A percentile compares a stretch with the other conserved stretches of the same genome.
Evolutionary conservation across 1,139 yeast genomes (phyloP).

Genomic region (Zygosaccharomyces pseudobailii): DNA sequence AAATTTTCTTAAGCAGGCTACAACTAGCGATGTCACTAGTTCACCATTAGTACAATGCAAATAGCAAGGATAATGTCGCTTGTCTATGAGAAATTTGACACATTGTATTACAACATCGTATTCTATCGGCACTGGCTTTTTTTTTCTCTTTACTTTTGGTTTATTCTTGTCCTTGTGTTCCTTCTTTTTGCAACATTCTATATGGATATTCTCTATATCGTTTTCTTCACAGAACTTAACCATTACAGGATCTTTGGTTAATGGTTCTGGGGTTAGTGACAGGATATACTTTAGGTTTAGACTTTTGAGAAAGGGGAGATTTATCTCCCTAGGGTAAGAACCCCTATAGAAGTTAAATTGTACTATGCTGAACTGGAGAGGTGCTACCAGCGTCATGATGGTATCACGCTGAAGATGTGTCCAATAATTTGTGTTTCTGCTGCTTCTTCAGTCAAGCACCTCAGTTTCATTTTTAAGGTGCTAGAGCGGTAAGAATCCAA

Average conservation of each 20-base stretch:
- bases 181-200: slow-evolving; percentile 52
- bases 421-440: too few relatives aligned
- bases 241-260: slow-evolving; percentile 34
- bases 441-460: too few relatives aligned
- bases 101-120: slow-evolving; percentile 56
- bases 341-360: slow-evolving; percentile 76
- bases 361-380: slow-evolving; percentile 69
- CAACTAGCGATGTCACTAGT: slow-evolving; percentile 73
- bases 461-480: not conserved
- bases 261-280: slow-evolving; percentile 74
- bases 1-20: slow-evolving; percentile 80
- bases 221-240: slow-evolving; percentile 38
- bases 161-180: slow-evolving; percentile 28
- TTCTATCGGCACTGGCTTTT: slow-evolving; percentile 73
- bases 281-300: slow-evolving; percentile 67
- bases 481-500: not conserved
- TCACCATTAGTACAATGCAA: slow-evolving; percentile 89
- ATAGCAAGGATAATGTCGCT: slow-evolving; percentile 63
- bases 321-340: slow-evolving; percentile 76
- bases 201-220: slow-evolving; percentile 54
- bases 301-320: slow-evolving; percentile 65
- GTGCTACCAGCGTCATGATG: slow-evolving; percentile 52
- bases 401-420: slow-evolving; percentile 10
- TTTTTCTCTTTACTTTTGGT: slow-evolving; percentile 61
- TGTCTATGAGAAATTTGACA: slow-evolving; percentile 56